Conservation (phyloP, 805 yeast genomes). For the Sungouiozyma ichnusensis region DNA sequence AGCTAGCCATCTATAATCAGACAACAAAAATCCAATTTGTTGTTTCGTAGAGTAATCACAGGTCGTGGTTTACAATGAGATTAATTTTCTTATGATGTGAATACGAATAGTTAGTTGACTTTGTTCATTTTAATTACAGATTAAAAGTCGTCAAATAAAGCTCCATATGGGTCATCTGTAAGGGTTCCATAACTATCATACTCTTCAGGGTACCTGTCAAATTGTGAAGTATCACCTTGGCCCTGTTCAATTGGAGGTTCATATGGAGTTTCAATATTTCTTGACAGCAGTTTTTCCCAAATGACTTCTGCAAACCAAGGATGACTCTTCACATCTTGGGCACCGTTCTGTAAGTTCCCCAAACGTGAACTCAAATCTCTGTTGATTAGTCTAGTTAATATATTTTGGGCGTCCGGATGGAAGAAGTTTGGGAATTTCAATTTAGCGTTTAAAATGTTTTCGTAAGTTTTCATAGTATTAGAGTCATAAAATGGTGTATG, state of each 20-base stretch:
- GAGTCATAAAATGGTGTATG: constrained; percentile 91
- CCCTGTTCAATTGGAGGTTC: constrained; percentile 92
- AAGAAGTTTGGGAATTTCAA: constrained; percentile 69
- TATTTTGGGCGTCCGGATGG: constrained; percentile 67
- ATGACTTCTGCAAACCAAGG: constrained; percentile 89
- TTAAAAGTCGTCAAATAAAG: constrained; percentile 49
- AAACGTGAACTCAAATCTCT: constrained; percentile 74
- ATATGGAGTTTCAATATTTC: constrained; percentile 90
- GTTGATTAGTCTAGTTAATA: constrained; percentile 63
- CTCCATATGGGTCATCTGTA: constrained; percentile 62
- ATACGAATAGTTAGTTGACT: too few relatives aligned
- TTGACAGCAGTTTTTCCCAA: constrained; percentile 78
- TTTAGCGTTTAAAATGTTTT: constrained; percentile 74
- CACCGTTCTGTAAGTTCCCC: constrained; percentile 79
- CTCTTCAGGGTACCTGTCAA: constrained; percentile 71
- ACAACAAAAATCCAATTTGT: too few relatives aligned
- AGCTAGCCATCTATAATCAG: too few relatives aligned
- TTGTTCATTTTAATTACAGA: too few relatives aligned
- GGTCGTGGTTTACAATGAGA: too few relatives aligned
- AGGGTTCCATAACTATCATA: constrained; percentile 67
- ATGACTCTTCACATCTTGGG: constrained; percentile 76
- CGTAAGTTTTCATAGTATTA: constrained; percentile 90
- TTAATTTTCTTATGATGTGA: too few relatives aligned
- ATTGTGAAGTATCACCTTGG: constrained; percentile 81
- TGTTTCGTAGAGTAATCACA: too few relatives aligned